Evolutionary conservation across 1,284 basidiomycete species (phyloP), one percentile per base, ranked within the genome.

Genomic region (Phellinidium pouzarii): DNA sequence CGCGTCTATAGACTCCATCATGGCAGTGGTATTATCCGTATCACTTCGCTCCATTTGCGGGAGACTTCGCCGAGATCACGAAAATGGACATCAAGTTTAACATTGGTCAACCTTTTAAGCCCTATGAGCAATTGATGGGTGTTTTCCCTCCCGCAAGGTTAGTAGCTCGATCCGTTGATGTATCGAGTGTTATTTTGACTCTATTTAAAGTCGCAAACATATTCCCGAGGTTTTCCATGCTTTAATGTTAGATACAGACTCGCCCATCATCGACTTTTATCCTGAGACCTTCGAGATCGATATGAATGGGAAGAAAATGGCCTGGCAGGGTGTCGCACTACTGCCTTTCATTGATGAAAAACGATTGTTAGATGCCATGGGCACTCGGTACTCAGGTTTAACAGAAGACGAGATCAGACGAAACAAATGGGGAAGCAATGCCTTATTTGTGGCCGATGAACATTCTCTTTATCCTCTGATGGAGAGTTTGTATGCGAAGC

Each of bases 21-120:
- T 99, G 96, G 96, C 85, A 94, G 63, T 99, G 96, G 96, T 99
- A 88, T 70, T 99, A 98, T 66, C 96, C 96, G 0, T 96, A 91
- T 65, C 95, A 99, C 70, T 99, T 95, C 66, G 93, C 96, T 3
- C 96, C 96, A 0, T 99, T 99, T 66, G 96, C 96, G 4, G 87
- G 88, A 55, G 96, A 99, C 68, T 98, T 99, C 62, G 79, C 81
- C 53, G 84, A 93, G 48, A 71, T 97, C 34, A 79, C 78, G 40
- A 74, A 82, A 59, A 82, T 95, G 78, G 73, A 92, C 44, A 87
- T 99, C 65, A 71, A 75, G 27, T 94, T 94, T 60, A 76, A 80
- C 4, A 65, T 83, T 22, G 93, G 94, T 7, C 74, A 83, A 56
- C 96, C 95, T 1, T 99, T 97, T 77, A 92, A 89, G 63, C 95